These are phyloP conservation scores for Oryza rufipogon DNA, from an alignment of 176 grass and related monocot species.

Conservation along the genomic window DNA sequence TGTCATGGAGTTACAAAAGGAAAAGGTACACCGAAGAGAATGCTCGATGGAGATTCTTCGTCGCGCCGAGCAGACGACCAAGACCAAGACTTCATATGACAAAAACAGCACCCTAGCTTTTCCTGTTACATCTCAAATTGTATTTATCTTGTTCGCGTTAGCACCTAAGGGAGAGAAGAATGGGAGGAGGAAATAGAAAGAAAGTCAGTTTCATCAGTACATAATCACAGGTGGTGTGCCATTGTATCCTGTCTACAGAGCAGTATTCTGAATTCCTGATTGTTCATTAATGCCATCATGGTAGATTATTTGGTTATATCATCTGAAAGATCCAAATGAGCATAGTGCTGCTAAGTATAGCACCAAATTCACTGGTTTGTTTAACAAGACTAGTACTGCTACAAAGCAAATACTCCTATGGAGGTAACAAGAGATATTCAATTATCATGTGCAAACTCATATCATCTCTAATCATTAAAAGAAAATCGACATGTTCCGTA, in stretches of 20 bases:
- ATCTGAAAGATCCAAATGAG: not conserved
- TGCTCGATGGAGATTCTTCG: slow-evolving; percentile 52
- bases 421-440: too few species aligned
- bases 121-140: slow-evolving; percentile 12
- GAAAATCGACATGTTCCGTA: too few species aligned
- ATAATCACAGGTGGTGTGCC: slow-evolving; percentile 41
- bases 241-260: not conserved
- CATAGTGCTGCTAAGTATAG: not conserved
- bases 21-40: slow-evolving; percentile 37
- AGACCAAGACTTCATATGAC: slow-evolving; percentile 60
- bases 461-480: not conserved
- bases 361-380: slow-evolving; percentile 17
- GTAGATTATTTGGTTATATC: slow-evolving; percentile 39
- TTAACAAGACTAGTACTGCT: not conserved
- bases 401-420: too few species aligned
- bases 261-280: not conserved
- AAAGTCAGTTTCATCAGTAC: slow-evolving; percentile 15
- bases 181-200: not conserved
- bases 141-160: slow-evolving; percentile 35
- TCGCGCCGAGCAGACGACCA: slow-evolving; percentile 47
- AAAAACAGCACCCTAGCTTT: not conserved
- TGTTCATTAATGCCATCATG: slow-evolving; percentile 13
- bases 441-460: too few species aligned
- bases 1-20: too few species aligned
- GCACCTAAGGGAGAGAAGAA: slow-evolving; percentile 2